These are phyloP conservation scores for Nepenthes gracilis DNA, from an alignment of 148 eudicot genomes.

Conservation along the genomic window DNA sequence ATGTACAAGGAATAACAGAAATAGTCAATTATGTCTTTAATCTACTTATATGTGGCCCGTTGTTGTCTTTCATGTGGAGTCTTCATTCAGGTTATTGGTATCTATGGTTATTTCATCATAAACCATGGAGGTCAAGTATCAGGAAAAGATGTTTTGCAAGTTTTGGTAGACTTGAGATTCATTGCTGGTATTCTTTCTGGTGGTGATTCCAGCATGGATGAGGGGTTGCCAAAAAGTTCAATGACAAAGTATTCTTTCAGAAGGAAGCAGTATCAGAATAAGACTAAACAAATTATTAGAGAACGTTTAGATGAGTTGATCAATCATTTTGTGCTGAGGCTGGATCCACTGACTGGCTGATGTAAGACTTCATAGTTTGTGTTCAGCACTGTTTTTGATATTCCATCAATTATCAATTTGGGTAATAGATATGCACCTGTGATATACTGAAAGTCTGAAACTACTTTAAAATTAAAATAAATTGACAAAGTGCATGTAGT, in stretches of 20 bases:
- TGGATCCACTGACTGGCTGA: constrained; percentile 98
- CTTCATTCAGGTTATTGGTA: constrained; percentile 41
- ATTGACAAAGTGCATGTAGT: no score
- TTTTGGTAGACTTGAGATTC: constrained; percentile 80
- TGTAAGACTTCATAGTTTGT: constrained; percentile 31
- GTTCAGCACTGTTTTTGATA: no score
- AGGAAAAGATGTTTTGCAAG: constrained; percentile 79
- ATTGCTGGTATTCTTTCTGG: constrained; percentile 77
- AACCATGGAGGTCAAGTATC: constrained; percentile 41
- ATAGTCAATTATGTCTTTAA: background rate
- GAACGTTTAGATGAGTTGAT: constrained; percentile 52
- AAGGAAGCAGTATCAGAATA: constrained; percentile 58
- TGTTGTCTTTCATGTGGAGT: background rate
- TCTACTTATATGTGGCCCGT: background rate
- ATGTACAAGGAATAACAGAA: no score
- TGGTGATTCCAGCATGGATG: constrained; percentile 37
- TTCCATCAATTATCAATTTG: background rate
- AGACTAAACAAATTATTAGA: constrained; percentile 42
- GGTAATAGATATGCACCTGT: no score
- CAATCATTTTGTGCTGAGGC: constrained; percentile 53
- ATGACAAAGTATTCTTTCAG: constrained; percentile 45
- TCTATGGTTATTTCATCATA: constrained; percentile 47
- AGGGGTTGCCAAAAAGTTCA: constrained; percentile 29
- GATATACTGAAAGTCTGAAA: no score
- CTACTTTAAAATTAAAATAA: no score